phyloP scores from a whole-genome alignment of 2,329 filamentous ascomycete species.

The Fusarium hainanense region DNA sequence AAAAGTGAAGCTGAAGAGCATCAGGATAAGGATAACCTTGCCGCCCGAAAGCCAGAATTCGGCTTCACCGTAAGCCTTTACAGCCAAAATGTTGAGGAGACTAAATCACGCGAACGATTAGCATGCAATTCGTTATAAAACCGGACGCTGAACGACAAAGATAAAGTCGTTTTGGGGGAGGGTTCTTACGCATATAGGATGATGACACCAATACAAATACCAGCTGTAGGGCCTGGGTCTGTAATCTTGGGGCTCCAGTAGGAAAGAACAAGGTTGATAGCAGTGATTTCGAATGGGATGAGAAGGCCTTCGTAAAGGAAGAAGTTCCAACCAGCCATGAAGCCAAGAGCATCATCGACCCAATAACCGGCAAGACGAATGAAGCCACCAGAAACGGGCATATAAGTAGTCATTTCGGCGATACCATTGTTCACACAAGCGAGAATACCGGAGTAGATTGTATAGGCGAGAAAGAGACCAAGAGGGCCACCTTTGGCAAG shows the following conservation, averaged over 20 bases:
- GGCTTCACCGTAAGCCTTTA: constrained; percentile 74
- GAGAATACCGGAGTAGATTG: constrained; percentile 65
- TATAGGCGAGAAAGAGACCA: constrained; percentile 69
- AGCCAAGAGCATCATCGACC: constrained; percentile 73
- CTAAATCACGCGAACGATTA: constrained; percentile 51
- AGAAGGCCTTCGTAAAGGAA: constrained; percentile 58
- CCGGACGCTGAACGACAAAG: constrained; percentile 11
- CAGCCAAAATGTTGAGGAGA: constrained; percentile 71
- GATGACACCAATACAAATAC: constrained; percentile 67
- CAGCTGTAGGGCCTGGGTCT: constrained; percentile 74
- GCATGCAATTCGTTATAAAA: constrained; percentile 36
- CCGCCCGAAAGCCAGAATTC: constrained; percentile 76
- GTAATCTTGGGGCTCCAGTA: constrained; percentile 57
- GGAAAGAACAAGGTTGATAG: constrained; percentile 56
- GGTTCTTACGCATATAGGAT: constrained; percentile 65
- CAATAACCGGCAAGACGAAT: constrained; percentile 73
- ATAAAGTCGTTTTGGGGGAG: background rate
- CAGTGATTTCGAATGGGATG: constrained; percentile 58
- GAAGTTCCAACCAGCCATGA: constrained; percentile 60
- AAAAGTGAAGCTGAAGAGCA: constrained; percentile 80
- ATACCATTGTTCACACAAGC: constrained; percentile 73
- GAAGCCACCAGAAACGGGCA: constrained; percentile 72
- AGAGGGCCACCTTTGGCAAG: constrained; percentile 57
- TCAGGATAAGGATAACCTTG: constrained; percentile 74
- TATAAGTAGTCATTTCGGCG: constrained; percentile 72